Evolutionary conservation across 139 green algal species (phyloP), one percentile per base, ranked within the genome.

Genomic region (Picochlorum sp.): DNA sequence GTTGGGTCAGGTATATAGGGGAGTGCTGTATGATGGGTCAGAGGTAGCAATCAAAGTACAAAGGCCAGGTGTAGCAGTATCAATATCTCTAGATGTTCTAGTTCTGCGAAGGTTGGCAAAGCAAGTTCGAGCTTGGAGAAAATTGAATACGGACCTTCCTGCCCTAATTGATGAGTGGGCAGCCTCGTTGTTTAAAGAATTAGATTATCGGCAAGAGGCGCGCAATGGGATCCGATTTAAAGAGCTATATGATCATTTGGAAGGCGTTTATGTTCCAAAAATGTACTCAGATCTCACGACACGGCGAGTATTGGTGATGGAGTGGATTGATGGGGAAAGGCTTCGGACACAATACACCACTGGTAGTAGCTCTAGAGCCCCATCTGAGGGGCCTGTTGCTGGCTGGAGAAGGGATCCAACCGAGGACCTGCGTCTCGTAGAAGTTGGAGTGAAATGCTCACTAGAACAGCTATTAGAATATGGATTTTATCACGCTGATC

Each of bases 161-260:
- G 65, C 70, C 8, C 66, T 96, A 65, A 73, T 96, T 30, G 89
- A 96, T 56, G 87, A 94, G 69, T 96, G 89, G 89, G 86, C 84
- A 0, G 59, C 62, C 10, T 78, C 53, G 30, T 69, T 90, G 37
- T 85, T 90, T 70, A 70, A 68, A 37, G 87, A 96, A 80, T 78
- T 96, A 62, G 83, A 95, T 65, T 96, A 96, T 63, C 50, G 50
- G 5, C 57, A 57, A 51, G 88, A 95, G 65, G 79, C 84, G 0
- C 49, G 33, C 30, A 94, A 95, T 54, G 88, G 77, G 10, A 49
- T 61, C 20, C 63, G 60, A 16, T 88, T 85, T 50, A 61, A 56
- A 31, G 55, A 81, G 60, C 63, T 85, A 49, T 85, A 76, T 51
- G 56, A 65, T 13, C 41, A 75, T 63, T 50, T 85, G 28, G 78